Base-by-base conservation (phyloP, 1,284 basidiomycete genomes). In the Ceratobasidium theobromae region DNA sequence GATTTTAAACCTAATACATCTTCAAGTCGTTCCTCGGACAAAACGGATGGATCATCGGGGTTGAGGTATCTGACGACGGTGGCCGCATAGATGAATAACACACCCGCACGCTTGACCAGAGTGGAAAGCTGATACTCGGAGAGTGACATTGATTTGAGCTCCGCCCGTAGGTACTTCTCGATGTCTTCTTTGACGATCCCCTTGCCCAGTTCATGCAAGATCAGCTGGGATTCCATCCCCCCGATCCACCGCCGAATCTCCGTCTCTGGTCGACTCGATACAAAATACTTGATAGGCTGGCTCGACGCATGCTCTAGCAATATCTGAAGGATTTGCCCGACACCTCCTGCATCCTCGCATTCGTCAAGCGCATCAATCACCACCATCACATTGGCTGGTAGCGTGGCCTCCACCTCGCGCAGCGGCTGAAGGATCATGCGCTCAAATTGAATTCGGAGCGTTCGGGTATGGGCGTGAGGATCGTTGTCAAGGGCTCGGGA, bases 341-440 rank as follows among this genome's bases (percentile, higher is more conserved):
- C 62, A 1, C 53, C 60, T 12, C 25, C 30, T 25, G 48, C 28
- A n/a, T 55, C 41, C 11, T 53, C 35, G 32, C 67, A 68, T 30
- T 68, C 67, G 30, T 68, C 67, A 1, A 68, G 53, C 1, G 67
- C 67, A 35, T 68, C 67, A 12, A 68, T 52, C 32, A 68, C 53
- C 23, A 68, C 33, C 2, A 65, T 27, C 25, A 68, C 8, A 38
- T 51, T 23, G 4, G 18, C 1, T 5, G 49, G 40, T 18, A 35
- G 23, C 16, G 40, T 30, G 14, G 30, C 1, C 27, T 3, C 27
- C 30, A 45, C 43, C 8, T 32, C 8, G 8, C 28, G 28, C 11
- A 65, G 41, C 4, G 67, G 67, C 11, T 49, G 32, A 11, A 54
- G 21, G 12, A 68, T 40, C 30, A 68, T 14, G n/a, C 25, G 23